These are phyloP conservation scores for Nitzschia palea DNA, from an alignment of 108 stramenopile species.

Conservation along the genomic window DNA sequence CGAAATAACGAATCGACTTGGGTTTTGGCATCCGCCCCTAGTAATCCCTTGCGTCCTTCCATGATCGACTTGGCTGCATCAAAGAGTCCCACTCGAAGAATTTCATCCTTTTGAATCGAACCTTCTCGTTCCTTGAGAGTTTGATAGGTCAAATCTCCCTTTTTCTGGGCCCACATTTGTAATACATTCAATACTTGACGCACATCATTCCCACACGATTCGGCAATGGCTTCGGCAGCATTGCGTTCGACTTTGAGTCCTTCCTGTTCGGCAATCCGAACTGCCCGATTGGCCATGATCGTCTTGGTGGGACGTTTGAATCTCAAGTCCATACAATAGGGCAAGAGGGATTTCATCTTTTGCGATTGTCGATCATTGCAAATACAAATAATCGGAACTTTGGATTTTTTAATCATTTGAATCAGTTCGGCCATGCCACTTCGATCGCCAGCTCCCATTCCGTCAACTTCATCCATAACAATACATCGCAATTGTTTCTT, in stretches of 20 bases:
- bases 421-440: conserved; percentile 94
- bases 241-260: conserved; percentile 85
- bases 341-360: conserved; percentile 83
- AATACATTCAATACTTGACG: conserved; percentile 92
- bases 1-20: conserved; percentile 60
- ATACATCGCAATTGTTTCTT: conserved; percentile 66
- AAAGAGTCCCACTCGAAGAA: conserved; percentile 88
- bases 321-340: conserved; percentile 93
- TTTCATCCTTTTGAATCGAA: conserved; percentile 86
- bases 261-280: conserved; percentile 79
- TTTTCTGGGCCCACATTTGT: conserved; percentile 95
- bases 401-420: conserved; percentile 92
- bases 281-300: conserved; percentile 73
- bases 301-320: conserved; percentile 82
- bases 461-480: conserved; percentile 99
- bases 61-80: conserved; percentile 86
- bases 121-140: conserved; percentile 73
- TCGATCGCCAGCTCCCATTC: conserved; percentile 95
- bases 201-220: conserved; percentile 96
- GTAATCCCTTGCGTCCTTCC: conserved; percentile 70
- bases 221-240: conserved; percentile 94
- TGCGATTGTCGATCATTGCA: conserved; percentile 96
- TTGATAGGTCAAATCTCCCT: conserved; percentile 69
- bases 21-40: conserved; percentile 54
- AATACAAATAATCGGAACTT: conserved; percentile 97